Conservation (phyloP, 192 early-diverging fungal genomes). For the Entomortierella chlamydospora region DNA sequence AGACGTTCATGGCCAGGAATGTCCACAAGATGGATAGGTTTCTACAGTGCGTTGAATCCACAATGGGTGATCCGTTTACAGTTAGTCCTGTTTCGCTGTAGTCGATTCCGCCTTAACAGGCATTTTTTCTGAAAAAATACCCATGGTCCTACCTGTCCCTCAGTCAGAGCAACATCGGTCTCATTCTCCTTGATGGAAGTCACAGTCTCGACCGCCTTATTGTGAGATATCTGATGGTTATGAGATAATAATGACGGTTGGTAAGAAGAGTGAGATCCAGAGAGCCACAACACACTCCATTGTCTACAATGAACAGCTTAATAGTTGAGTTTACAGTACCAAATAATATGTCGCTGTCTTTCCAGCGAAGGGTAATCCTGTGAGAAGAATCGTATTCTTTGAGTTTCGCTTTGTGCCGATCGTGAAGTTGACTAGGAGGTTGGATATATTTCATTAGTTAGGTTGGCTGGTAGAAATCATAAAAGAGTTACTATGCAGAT, state of each 20-base stretch:
- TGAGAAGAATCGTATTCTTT: conserved; percentile 49
- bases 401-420: conserved; percentile 33
- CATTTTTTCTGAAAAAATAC: conserved; percentile 1
- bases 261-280: too few species aligned
- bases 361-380: conserved; percentile 50
- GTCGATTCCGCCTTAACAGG: too few species aligned
- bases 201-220: conserved; percentile 60
- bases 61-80: too few species aligned
- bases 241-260: too few species aligned
- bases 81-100: too few species aligned
- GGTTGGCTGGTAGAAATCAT: background rate
- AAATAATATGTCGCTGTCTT: conserved; percentile 45
- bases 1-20: conserved; percentile 91
- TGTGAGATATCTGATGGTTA: conserved; percentile 61
- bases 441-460: background rate
- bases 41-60: too few species aligned
- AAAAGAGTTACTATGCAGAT: background rate
- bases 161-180: conserved; percentile 57
- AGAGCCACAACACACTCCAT: too few species aligned
- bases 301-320: too few species aligned
- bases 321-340: conserved; percentile 12
- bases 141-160: conserved; percentile 45
- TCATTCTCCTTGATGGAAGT: conserved; percentile 83
- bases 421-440: conserved; percentile 23
- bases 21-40: conserved; percentile 76